Evolutionary conservation across 2,329 filamentous ascomycete genomes (phyloP).

Genomic region (Calonectria honghensis): DNA sequence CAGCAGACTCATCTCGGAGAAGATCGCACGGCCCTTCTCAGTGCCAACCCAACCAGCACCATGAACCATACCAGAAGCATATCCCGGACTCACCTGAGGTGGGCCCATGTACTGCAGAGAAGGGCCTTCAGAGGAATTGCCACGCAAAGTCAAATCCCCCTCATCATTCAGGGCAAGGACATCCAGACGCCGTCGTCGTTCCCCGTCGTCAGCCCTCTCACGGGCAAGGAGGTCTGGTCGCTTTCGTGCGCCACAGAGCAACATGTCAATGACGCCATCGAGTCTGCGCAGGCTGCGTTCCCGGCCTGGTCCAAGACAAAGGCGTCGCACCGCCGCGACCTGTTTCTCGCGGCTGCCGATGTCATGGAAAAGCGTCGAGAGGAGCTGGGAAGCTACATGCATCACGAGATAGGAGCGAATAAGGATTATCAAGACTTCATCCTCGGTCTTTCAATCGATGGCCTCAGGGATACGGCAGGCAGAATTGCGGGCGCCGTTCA

Average conservation of each 20-base stretch:
- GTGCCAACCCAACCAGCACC: background rate
- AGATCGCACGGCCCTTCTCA: background rate
- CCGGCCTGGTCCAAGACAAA: slow-evolving; percentile 19
- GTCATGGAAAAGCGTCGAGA: slow-evolving; percentile 6
- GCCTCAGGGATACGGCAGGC: slow-evolving; percentile 60
- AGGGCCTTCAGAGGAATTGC: slow-evolving; percentile 13
- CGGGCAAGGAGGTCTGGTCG: slow-evolving; percentile 38
- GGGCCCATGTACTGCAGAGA: background rate
- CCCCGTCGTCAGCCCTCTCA: slow-evolving; percentile 34
- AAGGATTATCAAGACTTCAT: slow-evolving; percentile 55
- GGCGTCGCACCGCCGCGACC: slow-evolving; percentile 2
- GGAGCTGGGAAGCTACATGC: slow-evolving; percentile 37
- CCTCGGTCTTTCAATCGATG: slow-evolving; percentile 53
- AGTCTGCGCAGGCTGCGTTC: slow-evolving; percentile 15
- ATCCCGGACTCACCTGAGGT: background rate
- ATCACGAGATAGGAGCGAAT: slow-evolving; percentile 40
- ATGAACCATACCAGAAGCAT: background rate
- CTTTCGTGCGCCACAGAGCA: slow-evolving; percentile 32
- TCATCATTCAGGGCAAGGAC: slow-evolving; percentile 41
- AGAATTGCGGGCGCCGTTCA: slow-evolving; percentile 54
- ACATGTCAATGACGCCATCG: slow-evolving; percentile 23
- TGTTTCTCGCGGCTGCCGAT: slow-evolving; percentile 10
- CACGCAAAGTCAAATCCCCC: slow-evolving; percentile 29
- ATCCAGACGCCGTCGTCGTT: slow-evolving; percentile 34
- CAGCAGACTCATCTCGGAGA: background rate